Conservation (phyloP, 129 eudicot genomes). For the Arctium lappa region DNA sequence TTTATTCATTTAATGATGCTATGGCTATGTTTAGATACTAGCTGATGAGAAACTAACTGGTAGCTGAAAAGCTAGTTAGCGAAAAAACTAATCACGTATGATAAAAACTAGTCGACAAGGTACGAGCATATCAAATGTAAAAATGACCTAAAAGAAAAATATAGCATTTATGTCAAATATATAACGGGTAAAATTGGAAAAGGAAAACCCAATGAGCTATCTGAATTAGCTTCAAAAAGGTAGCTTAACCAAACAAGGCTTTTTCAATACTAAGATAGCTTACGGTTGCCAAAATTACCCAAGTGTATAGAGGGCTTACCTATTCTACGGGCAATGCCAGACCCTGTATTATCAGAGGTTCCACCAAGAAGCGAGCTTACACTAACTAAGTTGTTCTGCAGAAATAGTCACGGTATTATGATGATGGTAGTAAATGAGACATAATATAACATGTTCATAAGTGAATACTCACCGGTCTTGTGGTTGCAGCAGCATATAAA, state of each 20-base stretch:
- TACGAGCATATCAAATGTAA: neutral
- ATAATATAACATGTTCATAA: neutral
- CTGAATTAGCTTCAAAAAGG: neutral
- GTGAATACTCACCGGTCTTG: constrained; percentile 73
- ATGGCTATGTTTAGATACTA: neutral
- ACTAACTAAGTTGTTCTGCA: constrained; percentile 70
- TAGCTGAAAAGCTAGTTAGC: neutral
- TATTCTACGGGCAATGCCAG: constrained; percentile 79
- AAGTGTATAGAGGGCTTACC: constrained; percentile 29
- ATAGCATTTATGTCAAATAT: neutral
- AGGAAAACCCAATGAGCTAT: neutral
- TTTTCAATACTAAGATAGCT: neutral
- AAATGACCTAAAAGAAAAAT: neutral
- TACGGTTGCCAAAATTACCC: neutral
- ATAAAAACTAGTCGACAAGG: too few species aligned
- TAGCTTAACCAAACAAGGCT: neutral
- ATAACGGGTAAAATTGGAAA: neutral
- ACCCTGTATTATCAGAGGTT: constrained; percentile 80
- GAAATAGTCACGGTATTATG: neutral
- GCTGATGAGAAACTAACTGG: neutral
- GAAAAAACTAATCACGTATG: neutral
- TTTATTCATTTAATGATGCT: neutral
- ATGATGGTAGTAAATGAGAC: neutral
- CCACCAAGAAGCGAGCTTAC: constrained; percentile 79
- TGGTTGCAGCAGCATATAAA: constrained; percentile 84